Evolutionary conservation across 768 basidiomycete genomes (phyloP).

Genomic region (Pleurotus cornucopiae): DNA sequence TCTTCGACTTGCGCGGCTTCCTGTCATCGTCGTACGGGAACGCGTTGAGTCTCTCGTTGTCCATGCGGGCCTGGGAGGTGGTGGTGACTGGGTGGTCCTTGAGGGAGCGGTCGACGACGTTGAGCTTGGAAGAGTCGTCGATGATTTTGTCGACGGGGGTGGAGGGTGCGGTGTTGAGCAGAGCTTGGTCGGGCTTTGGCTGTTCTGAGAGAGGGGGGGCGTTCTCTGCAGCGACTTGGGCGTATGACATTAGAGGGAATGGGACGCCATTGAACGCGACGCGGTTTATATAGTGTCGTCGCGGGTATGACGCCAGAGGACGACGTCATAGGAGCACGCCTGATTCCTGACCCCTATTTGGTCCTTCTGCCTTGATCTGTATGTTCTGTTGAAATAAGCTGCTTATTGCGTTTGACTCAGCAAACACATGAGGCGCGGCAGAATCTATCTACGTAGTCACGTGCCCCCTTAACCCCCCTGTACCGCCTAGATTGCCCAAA

Average conservation of each 20-base stretch:
- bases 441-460: too few relatives aligned
- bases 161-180: slow-evolving; percentile 50
- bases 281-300: not conserved
- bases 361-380: not conserved
- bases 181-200: slow-evolving; percentile 62
- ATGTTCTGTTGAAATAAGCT: too few relatives aligned
- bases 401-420: too few relatives aligned
- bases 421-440: too few relatives aligned
- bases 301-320: not conserved
- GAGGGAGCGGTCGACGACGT: slow-evolving; percentile 48
- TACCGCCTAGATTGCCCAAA: too few relatives aligned
- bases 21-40: not conserved
- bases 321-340: not conserved
- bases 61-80: slow-evolving; percentile 17
- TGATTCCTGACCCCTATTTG: not conserved
- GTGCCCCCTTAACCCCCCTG: too few relatives aligned
- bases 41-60: not conserved
- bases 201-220: slow-evolving; percentile 44
- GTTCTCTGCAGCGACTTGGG: slow-evolving; percentile 59
- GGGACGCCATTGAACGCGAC: not conserved
- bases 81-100: slow-evolving; percentile 36
- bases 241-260: slow-evolving; percentile 61
- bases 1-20: not conserved
- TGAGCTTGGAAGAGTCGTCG: slow-evolving; percentile 52
- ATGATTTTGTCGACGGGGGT: slow-evolving; percentile 27